These are phyloP conservation scores for Cucurbita maxima DNA, from an alignment of 306 rosid genomes.

Conservation along the genomic window DNA sequence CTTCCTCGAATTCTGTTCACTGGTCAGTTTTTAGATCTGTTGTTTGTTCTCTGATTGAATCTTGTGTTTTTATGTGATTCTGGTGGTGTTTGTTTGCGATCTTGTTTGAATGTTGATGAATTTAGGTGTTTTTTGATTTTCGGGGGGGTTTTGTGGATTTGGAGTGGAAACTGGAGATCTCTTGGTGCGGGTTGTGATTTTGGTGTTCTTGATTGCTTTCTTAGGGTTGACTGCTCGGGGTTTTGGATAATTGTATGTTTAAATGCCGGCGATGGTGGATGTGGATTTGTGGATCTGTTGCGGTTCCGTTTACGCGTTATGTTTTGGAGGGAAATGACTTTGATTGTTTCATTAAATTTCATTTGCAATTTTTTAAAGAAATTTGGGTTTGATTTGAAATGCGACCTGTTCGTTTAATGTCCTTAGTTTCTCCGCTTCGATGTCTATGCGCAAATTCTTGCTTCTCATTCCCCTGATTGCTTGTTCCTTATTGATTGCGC, in stretches of 20 bases:
- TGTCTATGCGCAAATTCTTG: not conserved
- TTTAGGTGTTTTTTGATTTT: not conserved
- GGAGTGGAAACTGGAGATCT: not conserved
- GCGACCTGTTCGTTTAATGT: not conserved
- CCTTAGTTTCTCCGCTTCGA: too few species aligned
- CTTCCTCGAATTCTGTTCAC: not conserved
- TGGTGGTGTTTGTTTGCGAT: not conserved
- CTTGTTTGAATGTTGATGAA: not conserved
- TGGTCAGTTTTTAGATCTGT: conserved; percentile 1
- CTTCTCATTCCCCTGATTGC: not conserved
- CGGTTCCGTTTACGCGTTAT: not conserved
- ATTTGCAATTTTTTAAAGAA: not conserved
- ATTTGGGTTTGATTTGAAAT: not conserved
- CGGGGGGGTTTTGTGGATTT: not conserved
- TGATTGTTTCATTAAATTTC: not conserved
- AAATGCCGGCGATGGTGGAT: not conserved
- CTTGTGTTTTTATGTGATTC: not conserved
- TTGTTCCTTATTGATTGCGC: not conserved
- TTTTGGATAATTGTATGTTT: not conserved
- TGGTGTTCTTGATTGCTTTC: not conserved
- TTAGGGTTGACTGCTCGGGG: not conserved
- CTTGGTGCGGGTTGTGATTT: not conserved
- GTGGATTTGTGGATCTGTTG: not conserved
- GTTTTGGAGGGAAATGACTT: not conserved
- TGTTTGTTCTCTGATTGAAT: not conserved